phyloP scores from a whole-genome alignment of 2,329 filamentous ascomycete genomes.

The Chaetomiaceae sp. region DNA sequence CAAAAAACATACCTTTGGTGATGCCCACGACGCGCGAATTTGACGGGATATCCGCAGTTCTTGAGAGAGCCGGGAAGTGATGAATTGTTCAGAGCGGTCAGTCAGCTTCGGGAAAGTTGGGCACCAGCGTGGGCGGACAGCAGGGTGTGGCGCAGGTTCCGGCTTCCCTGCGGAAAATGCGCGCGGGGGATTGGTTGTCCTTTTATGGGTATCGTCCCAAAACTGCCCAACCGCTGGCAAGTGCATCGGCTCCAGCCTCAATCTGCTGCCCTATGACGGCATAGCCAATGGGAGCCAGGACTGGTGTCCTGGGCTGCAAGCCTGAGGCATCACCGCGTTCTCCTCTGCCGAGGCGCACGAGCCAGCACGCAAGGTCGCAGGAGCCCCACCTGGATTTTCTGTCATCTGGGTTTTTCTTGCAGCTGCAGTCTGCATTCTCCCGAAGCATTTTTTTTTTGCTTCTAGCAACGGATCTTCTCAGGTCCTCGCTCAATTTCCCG shows the following conservation, averaged over 20 bases:
- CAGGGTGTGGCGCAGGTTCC: conserved; percentile 23
- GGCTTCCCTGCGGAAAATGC: conserved; percentile 12
- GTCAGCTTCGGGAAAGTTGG: conserved; percentile 29
- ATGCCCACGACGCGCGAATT: conserved; percentile 7
- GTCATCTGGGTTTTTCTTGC: conserved; percentile 1
- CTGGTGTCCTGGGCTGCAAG: neutral
- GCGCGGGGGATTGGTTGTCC: conserved; percentile 14
- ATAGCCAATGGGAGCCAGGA: conserved; percentile 6
- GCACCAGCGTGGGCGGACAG: conserved; percentile 27
- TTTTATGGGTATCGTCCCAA: conserved; percentile 10
- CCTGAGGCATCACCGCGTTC: conserved; percentile 17
- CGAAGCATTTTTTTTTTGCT: neutral
- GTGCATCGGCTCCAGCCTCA: conserved; percentile 25
- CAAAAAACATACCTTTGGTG: conserved; percentile 17
- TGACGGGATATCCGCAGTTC: conserved; percentile 5
- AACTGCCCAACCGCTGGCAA: conserved; percentile 23
- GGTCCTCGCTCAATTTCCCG: conserved; percentile 1
- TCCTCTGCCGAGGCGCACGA: conserved; percentile 14
- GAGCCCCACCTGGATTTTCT: conserved; percentile 12
- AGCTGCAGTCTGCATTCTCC: too few relatives aligned
- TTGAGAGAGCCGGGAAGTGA: conserved; percentile 13
- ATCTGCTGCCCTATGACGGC: conserved; percentile 21
- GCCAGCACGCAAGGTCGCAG: neutral
- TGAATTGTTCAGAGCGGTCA: conserved; percentile 31
- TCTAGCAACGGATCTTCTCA: neutral